Evolutionary conservation across 2,329 filamentous ascomycete genomes (phyloP).

Genomic region (Sarocladiaceae sp.): DNA sequence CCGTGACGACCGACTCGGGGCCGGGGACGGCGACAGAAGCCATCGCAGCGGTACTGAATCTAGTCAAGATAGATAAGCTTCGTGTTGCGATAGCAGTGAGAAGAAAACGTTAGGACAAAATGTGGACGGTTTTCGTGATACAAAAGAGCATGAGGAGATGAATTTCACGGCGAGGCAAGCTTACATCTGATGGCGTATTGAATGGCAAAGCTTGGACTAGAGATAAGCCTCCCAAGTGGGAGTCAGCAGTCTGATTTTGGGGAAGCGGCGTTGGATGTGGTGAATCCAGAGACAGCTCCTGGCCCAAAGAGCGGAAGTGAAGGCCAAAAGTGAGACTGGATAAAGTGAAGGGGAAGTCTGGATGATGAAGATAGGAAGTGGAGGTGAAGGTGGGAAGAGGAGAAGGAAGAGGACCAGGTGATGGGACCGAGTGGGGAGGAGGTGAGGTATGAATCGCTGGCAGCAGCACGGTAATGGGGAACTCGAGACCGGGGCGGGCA

Average conservation of each 20-base stretch:
- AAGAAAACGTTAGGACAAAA: no score
- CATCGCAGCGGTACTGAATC: slow-evolving; percentile 8
- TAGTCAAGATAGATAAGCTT: slow-evolving; percentile 19
- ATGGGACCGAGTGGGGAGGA: slow-evolving; percentile 6
- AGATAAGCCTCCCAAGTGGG: slow-evolving; percentile 7
- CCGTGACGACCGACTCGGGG: slow-evolving; percentile 51
- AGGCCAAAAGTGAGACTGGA: neutral
- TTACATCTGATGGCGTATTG: slow-evolving; percentile 6
- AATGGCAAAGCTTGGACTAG: no score
- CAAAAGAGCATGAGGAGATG: neutral
- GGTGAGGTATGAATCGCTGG: no score
- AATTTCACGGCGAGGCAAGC: neutral
- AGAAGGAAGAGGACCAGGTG: slow-evolving; percentile 6
- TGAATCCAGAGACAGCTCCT: no score
- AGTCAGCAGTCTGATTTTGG: no score
- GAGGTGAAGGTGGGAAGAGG: slow-evolving; percentile 8
- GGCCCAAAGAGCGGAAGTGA: no score
- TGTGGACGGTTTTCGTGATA: neutral
- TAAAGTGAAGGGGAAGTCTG: neutral
- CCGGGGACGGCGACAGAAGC: slow-evolving; percentile 10
- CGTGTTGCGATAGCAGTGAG: neutral
- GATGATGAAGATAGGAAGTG: slow-evolving; percentile 1
- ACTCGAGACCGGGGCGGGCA: no score
- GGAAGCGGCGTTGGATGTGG: no score
- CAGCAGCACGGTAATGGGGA: no score